phyloP scores from a whole-genome alignment of 73 alveolate genomes.

The Blepharisma stoltei region DNA sequence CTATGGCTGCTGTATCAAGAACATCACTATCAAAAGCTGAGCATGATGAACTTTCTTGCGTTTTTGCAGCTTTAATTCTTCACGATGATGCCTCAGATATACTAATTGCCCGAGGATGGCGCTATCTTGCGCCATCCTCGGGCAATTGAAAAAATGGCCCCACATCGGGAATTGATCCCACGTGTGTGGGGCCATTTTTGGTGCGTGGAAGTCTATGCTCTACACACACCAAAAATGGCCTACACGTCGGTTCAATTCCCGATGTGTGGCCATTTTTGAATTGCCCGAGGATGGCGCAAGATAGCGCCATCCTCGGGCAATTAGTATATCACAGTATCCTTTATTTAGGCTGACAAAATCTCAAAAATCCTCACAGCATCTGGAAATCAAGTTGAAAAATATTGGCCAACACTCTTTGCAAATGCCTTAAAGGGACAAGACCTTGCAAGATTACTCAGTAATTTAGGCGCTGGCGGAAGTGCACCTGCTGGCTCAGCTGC shows the following conservation, averaged over 20 bases:
- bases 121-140: too few relatives aligned
- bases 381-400: slow-evolving; percentile 82
- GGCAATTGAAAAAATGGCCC: too few relatives aligned
- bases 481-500: slow-evolving; percentile 44
- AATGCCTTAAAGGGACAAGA: slow-evolving; percentile 74
- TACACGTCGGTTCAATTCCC: too few relatives aligned
- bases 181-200: too few relatives aligned
- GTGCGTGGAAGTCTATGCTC: too few relatives aligned
- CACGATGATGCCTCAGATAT: slow-evolving; percentile 77
- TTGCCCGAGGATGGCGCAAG: too few relatives aligned
- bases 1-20: slow-evolving; percentile 62
- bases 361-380: slow-evolving; percentile 74
- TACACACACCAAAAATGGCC: too few relatives aligned
- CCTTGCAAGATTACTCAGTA: slow-evolving; percentile 59
- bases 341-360: slow-evolving; percentile 69
- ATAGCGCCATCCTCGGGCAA: too few relatives aligned
- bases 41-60: slow-evolving; percentile 87
- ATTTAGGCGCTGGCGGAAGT: slow-evolving; percentile 70
- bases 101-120: too few relatives aligned
- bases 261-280: too few relatives aligned
- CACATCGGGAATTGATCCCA: too few relatives aligned
- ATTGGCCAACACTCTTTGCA: slow-evolving; percentile 89
- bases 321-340: slow-evolving; percentile 16
- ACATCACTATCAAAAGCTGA: slow-evolving; percentile 68
- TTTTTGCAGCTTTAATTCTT: slow-evolving; percentile 81